phyloP scores from a whole-genome alignment of 2,329 filamentous ascomycete species.

The Sclerotinia spermophila region DNA sequence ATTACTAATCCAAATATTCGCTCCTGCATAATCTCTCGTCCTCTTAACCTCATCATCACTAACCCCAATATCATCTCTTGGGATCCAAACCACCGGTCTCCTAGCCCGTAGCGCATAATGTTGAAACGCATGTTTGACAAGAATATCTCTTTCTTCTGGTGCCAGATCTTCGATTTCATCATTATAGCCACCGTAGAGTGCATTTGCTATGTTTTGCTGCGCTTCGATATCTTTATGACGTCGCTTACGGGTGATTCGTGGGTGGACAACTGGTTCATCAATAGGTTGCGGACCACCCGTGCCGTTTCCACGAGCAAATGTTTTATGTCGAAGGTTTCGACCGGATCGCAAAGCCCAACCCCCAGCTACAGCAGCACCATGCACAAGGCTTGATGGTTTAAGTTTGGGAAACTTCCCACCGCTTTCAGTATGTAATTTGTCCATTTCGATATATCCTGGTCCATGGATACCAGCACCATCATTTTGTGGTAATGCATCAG shows the following conservation, averaged over 20 bases:
- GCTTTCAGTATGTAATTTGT: conserved; percentile 41
- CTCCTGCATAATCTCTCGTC: conserved; percentile 58
- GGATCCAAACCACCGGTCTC: conserved; percentile 89
- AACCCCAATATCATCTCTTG: conserved; percentile 82
- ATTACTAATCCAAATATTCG: conserved; percentile 85
- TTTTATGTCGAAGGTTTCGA: conserved; percentile 38
- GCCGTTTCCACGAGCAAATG: conserved; percentile 47
- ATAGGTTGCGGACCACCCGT: conserved; percentile 41
- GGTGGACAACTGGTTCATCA: conserved; percentile 14
- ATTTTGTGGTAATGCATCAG: conserved; percentile 30
- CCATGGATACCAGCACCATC: conserved; percentile 31
- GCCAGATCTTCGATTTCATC: conserved; percentile 95
- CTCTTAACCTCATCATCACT: conserved; percentile 85
- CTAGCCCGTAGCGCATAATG: conserved; percentile 82
- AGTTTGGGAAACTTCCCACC: conserved; percentile 28
- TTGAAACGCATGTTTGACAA: conserved; percentile 85
- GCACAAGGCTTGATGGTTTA: conserved; percentile 33
- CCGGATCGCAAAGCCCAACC: conserved; percentile 31
- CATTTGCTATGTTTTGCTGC: conserved; percentile 68
- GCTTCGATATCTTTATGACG: conserved; percentile 64
- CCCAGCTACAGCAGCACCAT: conserved; percentile 27
- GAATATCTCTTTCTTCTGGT: conserved; percentile 78
- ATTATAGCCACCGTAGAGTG: conserved; percentile 80
- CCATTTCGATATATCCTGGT: conserved; percentile 41
- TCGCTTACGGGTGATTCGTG: conserved; percentile 38